These are phyloP conservation scores for Quercus gilva DNA, from an alignment of 306 rosid genomes.

Conservation along the genomic window DNA sequence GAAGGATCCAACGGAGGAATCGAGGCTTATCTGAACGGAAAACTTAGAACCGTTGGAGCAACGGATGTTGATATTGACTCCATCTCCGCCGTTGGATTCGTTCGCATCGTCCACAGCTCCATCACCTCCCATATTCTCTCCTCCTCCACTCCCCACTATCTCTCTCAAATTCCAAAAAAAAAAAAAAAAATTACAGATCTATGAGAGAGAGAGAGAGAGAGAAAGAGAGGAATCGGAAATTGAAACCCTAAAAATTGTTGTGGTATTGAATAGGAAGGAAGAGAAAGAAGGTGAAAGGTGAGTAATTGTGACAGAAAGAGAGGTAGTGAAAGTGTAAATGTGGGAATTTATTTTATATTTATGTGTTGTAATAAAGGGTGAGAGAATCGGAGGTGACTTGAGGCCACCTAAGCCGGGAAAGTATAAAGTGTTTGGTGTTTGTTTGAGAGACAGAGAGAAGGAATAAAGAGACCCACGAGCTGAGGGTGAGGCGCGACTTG, in stretches of 20 bases:
- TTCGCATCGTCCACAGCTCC: constrained; percentile 34
- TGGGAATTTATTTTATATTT: too few relatives aligned
- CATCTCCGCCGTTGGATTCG: constrained; percentile 32
- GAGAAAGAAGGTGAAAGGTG: not conserved
- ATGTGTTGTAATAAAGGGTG: not conserved
- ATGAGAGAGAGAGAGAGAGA: not conserved
- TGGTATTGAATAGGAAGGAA: not conserved
- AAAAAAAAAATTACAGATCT: not conserved
- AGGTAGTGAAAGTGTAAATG: not conserved
- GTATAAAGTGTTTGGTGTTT: constrained; percentile 35
- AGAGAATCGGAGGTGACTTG: constrained; percentile 10
- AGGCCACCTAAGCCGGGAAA: constrained; percentile 38
- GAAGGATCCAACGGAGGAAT: constrained; percentile 53
- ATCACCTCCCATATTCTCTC: constrained; percentile 60
- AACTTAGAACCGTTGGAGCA: constrained; percentile 76
- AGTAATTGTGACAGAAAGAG: not conserved
- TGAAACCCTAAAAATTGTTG: constrained; percentile 30
- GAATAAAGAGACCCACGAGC: constrained; percentile 35
- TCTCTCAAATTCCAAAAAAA: not conserved
- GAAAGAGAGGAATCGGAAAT: not conserved
- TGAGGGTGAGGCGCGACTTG: constrained; percentile 23
- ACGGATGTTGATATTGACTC: constrained; percentile 58
- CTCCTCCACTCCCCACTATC: constrained; percentile 3
- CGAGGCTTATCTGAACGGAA: constrained; percentile 50
- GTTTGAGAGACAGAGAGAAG: not conserved